These are phyloP conservation scores for Elsinoe ampelina DNA, from an alignment of 2,329 filamentous ascomycete species.

Conservation along the genomic window DNA sequence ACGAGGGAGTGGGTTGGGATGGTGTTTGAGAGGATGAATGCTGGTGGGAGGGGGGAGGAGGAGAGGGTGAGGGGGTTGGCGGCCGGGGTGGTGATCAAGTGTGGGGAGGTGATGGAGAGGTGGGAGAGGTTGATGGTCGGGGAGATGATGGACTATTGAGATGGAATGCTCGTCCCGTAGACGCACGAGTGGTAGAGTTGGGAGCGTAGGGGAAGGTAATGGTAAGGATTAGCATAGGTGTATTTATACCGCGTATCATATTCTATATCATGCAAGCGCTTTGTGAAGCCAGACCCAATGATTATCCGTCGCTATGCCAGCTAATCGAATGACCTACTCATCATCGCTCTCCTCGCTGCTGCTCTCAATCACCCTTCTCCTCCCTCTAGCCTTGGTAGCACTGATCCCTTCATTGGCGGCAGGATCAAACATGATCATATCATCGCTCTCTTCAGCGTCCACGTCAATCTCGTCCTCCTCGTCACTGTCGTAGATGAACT, in stretches of 20 bases:
- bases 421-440: background rate
- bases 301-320: background rate
- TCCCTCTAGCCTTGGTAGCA: constrained; percentile 6
- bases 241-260: too few species aligned
- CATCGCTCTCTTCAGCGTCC: background rate
- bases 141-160: constrained; percentile 38
- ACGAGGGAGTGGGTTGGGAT: constrained; percentile 74
- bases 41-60: constrained; percentile 49
- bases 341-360: constrained; percentile 17
- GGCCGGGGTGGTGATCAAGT: constrained; percentile 65
- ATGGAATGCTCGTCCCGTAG: background rate
- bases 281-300: too few species aligned
- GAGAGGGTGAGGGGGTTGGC: constrained; percentile 70
- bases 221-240: too few species aligned
- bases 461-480: constrained; percentile 12
- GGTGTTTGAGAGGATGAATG: constrained; percentile 52
- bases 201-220: too few species aligned
- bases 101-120: constrained; percentile 72
- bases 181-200: too few species aligned
- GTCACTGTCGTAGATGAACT: constrained; percentile 14
- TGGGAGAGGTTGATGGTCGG: constrained; percentile 72
- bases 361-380: constrained; percentile 15
- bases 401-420: background rate
- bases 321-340: background rate
- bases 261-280: too few species aligned